Conservation (phyloP, 176 grass and related monocot species). For the Ananas comosus region DNA sequence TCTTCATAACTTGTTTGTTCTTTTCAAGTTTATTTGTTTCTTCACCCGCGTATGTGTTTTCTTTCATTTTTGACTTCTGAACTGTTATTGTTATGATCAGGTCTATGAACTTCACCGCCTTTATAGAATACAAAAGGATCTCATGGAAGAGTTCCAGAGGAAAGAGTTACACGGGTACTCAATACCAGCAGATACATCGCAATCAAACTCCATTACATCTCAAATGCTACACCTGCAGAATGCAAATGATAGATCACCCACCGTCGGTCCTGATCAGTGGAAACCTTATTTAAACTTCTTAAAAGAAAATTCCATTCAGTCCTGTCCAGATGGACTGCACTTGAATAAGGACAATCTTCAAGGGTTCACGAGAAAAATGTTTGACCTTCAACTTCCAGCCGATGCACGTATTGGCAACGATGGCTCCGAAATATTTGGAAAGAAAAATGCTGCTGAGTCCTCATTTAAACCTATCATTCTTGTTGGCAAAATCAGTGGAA, state of each 20-base stretch:
- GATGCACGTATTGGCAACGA: background rate
- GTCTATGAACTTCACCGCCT: conserved; percentile 96
- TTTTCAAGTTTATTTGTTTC: no score
- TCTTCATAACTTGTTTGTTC: no score
- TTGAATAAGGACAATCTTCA: background rate
- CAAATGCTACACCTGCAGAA: conserved; percentile 28
- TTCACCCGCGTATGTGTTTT: background rate
- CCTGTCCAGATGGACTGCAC: background rate
- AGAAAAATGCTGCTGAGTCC: background rate
- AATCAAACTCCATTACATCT: conserved; percentile 49
- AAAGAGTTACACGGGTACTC: conserved; percentile 26
- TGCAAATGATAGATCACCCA: background rate
- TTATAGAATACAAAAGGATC: conserved; percentile 74
- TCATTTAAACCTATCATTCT: background rate
- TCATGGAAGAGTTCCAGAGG: conserved; percentile 52
- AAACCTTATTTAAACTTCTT: background rate
- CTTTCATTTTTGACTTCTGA: conserved; percentile 11
- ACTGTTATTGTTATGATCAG: conserved; percentile 31
- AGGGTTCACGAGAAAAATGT: conserved; percentile 4
- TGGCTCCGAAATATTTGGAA: background rate
- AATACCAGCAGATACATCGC: conserved; percentile 35
- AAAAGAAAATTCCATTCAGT: background rate
- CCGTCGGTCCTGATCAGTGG: background rate
- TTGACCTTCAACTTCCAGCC: conserved; percentile 2
- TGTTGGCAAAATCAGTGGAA: background rate